Evolutionary conservation across 805 yeast species (phyloP), one percentile per base, ranked within the genome.

Genomic region (Ogataea allantospora): DNA sequence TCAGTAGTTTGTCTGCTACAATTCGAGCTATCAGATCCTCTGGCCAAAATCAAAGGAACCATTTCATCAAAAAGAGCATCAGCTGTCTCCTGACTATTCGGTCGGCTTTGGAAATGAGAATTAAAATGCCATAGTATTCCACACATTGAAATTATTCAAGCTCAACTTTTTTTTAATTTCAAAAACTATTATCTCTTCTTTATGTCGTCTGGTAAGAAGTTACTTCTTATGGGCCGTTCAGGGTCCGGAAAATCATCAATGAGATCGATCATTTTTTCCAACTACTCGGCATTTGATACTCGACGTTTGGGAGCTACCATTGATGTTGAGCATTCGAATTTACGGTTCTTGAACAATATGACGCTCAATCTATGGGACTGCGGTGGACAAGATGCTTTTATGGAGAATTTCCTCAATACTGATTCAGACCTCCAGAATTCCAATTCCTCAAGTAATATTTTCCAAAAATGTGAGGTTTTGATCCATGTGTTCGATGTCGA

Each of bases 191-290:
- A 18, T 9, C 12, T 27, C 26, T 23, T 23, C 19, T 19, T 37
- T 11, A 53, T 53, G 57, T 47, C 55, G 23, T 55, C 57, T 5
- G 72, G 84, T 40, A 77, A 79, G 60, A 82, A 82, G 55, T 68
- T 82, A 27, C 67, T 81, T 27, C 65, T 81, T 19, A 82, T 81
- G 80, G 97, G 98, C 65, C 83, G 98, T 30, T 83, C 95, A 18
- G 98, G 99, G 29, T 87, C 96, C 5, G 99, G 99, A 2, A 93
- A 93, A 61, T 88, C 96, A 3, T 88, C 97, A 2, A 93, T 93
- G 99, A 72, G 98, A 52, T 87, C 95, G 30, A 91, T 93, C 44
- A 93, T 93, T 49, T 93, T 93, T 62, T 81, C 95, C 52, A 93
- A 93, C 57, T 93, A 93, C 62, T 86, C 96, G 2, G 99, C 99